Conservation (phyloP, 352 stramenopile species). For the Phytophthora sojae region DNA sequence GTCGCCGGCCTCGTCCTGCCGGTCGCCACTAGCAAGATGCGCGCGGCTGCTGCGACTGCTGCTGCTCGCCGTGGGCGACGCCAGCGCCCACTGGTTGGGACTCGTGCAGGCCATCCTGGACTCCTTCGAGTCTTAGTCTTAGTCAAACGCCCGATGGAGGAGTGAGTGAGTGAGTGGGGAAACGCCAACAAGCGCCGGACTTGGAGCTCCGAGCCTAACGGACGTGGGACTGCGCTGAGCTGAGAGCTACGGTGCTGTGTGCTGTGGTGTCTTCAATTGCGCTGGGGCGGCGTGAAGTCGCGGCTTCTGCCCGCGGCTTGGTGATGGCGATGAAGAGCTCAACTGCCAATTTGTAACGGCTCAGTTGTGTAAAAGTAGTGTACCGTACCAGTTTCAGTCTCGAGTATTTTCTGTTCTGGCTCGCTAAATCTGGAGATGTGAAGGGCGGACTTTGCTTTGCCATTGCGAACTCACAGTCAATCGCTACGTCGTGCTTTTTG, state of each 20-base stretch:
- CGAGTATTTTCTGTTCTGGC: constrained; percentile 4
- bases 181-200: constrained; percentile 2
- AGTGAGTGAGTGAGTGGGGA: background rate
- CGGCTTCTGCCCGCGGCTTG: background rate
- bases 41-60: constrained; percentile 25
- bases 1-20: constrained; percentile 15
- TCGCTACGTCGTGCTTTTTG: constrained; percentile 15
- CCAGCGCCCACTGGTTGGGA: constrained; percentile 29
- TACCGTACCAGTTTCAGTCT: background rate
- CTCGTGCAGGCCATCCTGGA: constrained; percentile 29
- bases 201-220: background rate
- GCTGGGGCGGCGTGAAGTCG: background rate
- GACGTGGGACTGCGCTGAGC: background rate
- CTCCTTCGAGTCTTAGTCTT: constrained; percentile 13
- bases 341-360: background rate
- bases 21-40: constrained; percentile 7
- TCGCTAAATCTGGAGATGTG: constrained; percentile 33
- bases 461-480: constrained; percentile 5
- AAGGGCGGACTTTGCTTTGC: constrained; percentile 5
- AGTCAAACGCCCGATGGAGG: constrained; percentile 11
- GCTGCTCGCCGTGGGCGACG: constrained; percentile 24
- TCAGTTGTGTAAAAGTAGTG: background rate
- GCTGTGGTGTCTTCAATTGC: constrained; percentile 27
- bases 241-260: background rate
- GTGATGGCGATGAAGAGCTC: background rate